Base-by-base conservation (phyloP, 1,284 basidiomycete genomes). In the Exsudoporus floridanus region DNA sequence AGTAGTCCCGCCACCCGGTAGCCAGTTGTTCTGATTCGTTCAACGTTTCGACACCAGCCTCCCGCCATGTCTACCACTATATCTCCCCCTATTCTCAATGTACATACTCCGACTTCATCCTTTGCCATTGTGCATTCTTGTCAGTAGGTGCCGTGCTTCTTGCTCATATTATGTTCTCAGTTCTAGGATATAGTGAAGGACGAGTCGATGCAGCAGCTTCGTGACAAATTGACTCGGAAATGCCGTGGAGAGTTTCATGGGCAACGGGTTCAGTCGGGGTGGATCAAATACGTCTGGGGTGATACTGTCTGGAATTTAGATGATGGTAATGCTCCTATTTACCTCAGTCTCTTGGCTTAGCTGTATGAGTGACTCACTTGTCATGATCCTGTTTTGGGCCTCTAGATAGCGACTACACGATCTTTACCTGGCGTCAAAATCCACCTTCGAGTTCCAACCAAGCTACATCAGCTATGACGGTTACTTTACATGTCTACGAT, bases 241-340 rank as follows among this genome's bases (percentile, higher is more conserved):
- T 63, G 73, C 1, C 74, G 77, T 36, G 74, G 74, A 0, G 80
- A 81, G 30, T 83, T 82, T 60, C 72, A 76, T 52, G 79, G 80
- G 12, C 70, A 79, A 54, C 78, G 78, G 21, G 80, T 92, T 19
- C 82, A 81, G 19, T 73, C 86, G 23, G 87, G 88, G 30, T 91
- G 88, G 88, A 74, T 92, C 46, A 92, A 90, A 63, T 92, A 92
- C 64, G 80, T 85, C 52, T 90, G 83, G 75, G 82, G 82, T 58
- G 79, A 78, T n/a, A 74, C 81, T 0, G 70, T 86, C 38, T 92
- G 89, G 87, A 88, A 89, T 64, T 70, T 92, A 8, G 88, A 91
- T 63, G 89, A 92, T 61, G 88, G 89, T 84, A 60, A 44, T 28
- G 5, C 33, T 42, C 30, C 28, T 23, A 46, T 46, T 36, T 40